Percentiles rank a stretch among this genome's conserved stretches.
These are phyloP conservation scores for Aspergillus sp. DNA, from an alignment of 2,329 filamentous ascomycete genomes.

Conservation along the genomic window DNA sequence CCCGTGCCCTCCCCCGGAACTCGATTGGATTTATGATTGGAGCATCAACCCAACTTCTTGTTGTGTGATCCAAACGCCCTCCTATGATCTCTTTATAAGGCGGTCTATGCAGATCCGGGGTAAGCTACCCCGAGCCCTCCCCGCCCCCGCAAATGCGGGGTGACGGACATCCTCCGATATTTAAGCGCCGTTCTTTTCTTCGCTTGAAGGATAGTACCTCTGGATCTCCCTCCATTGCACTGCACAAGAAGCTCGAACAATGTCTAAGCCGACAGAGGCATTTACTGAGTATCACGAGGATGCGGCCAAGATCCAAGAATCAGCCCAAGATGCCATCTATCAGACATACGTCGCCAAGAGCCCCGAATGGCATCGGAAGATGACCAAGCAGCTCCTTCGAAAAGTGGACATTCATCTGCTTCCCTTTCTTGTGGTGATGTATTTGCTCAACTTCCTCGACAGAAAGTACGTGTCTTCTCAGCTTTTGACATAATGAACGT, in stretches of 20 bases:
- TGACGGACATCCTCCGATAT: background rate
- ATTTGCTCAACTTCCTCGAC: slow-evolving; percentile 36
- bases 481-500: too few relatives aligned
- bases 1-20: too few relatives aligned
- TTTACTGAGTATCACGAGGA: background rate
- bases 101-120: background rate
- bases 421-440: slow-evolving; percentile 35
- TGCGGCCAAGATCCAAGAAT: background rate
- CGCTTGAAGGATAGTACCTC: too few relatives aligned
- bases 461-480: slow-evolving; percentile 26
- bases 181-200: background rate
- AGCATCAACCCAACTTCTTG: too few relatives aligned
- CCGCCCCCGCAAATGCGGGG: background rate
- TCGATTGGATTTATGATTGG: too few relatives aligned
- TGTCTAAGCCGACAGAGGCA: background rate
- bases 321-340: slow-evolving; percentile 29
- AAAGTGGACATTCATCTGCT: slow-evolving; percentile 34
- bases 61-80: too few relatives aligned
- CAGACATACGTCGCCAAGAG: slow-evolving; percentile 29
- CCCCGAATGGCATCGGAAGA: slow-evolving; percentile 30
- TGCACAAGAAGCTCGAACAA: too few relatives aligned
- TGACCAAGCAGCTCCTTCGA: slow-evolving; percentile 27
- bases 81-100: too few relatives aligned
- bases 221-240: too few relatives aligned
- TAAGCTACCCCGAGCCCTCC: background rate